phyloP scores from a whole-genome alignment of 805 yeast genomes.

The Lipomyces kockii region DNA sequence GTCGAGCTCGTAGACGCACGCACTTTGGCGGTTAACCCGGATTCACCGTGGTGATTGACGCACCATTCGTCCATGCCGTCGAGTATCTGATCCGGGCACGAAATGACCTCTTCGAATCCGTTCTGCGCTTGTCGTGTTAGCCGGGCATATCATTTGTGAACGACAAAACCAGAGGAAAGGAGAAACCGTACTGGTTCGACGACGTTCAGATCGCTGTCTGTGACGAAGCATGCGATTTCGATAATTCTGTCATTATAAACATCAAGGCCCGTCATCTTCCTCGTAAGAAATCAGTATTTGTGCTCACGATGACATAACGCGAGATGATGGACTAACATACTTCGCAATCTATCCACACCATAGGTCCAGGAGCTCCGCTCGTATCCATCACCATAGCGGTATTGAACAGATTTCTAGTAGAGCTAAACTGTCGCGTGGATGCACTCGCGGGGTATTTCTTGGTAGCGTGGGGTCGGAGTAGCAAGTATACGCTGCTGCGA shows the following conservation, averaged over 20 bases:
- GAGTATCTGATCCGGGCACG: slow-evolving; percentile 63
- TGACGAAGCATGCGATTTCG: slow-evolving; percentile 87
- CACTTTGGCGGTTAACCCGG: slow-evolving; percentile 78
- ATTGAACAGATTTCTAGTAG: neutral
- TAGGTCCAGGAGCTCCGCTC: slow-evolving; percentile 35
- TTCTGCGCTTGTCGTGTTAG: slow-evolving; percentile 26
- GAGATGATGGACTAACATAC: slow-evolving; percentile 29
- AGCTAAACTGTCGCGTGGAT: neutral
- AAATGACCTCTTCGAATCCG: slow-evolving; percentile 84
- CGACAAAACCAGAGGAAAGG: neutral
- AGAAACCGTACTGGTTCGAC: slow-evolving; percentile 54
- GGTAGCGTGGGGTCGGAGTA: neutral
- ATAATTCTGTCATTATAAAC: slow-evolving; percentile 80
- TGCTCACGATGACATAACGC: neutral
- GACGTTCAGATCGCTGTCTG: slow-evolving; percentile 78
- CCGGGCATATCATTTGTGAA: neutral
- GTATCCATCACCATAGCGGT: neutral
- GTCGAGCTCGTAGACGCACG: slow-evolving; percentile 58
- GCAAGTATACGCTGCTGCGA: neutral
- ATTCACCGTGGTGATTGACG: slow-evolving; percentile 69
- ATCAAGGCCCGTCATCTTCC: slow-evolving; percentile 87
- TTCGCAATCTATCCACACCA: slow-evolving; percentile 98
- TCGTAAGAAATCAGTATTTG: neutral
- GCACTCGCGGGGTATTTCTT: neutral
- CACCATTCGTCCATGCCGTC: slow-evolving; percentile 91